Conservation (phyloP, 176 grass and related monocot species). For the Oryza rufipogon region DNA sequence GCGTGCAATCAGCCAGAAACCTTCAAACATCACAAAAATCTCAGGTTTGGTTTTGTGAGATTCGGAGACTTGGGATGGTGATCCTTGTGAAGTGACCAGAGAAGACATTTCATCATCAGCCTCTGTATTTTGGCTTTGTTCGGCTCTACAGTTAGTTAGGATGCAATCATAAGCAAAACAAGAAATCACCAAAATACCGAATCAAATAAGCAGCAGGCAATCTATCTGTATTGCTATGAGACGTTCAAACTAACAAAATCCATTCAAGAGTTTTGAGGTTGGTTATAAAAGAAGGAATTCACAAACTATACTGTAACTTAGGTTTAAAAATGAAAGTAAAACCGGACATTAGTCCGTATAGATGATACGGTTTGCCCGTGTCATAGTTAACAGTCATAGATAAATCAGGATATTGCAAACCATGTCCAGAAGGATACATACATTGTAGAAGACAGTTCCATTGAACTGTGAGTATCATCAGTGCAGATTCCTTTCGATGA, state of each 20-base stretch:
- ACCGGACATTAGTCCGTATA: neutral
- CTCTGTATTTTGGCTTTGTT: slow-evolving; percentile 22
- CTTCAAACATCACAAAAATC: slow-evolving; percentile 84
- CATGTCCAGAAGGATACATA: slow-evolving; percentile 42
- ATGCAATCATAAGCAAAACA: neutral
- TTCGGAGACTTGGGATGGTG: slow-evolving; percentile 22
- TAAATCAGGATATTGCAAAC: slow-evolving; percentile 1
- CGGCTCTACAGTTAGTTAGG: slow-evolving; percentile 37
- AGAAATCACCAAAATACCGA: neutral
- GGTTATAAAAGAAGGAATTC: neutral
- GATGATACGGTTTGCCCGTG: neutral
- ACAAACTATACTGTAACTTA: neutral
- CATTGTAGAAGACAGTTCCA: slow-evolving; percentile 55
- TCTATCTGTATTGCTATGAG: neutral
- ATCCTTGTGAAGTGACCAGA: slow-evolving; percentile 63
- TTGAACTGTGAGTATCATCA: slow-evolving; percentile 51
- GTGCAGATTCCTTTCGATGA: slow-evolving; percentile 82
- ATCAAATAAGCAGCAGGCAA: slow-evolving; percentile 19
- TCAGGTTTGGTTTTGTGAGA: slow-evolving; percentile 50
- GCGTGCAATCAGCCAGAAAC: slow-evolving; percentile 73
- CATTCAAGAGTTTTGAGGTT: neutral
- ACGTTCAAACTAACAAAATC: neutral
- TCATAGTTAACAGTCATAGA: slow-evolving; percentile 8
- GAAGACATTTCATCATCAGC: slow-evolving; percentile 66
- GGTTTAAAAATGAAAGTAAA: neutral